These are phyloP conservation scores for Agarophyton chilense DNA, from an alignment of 23 red algal species.

Conservation along the genomic window DNA sequence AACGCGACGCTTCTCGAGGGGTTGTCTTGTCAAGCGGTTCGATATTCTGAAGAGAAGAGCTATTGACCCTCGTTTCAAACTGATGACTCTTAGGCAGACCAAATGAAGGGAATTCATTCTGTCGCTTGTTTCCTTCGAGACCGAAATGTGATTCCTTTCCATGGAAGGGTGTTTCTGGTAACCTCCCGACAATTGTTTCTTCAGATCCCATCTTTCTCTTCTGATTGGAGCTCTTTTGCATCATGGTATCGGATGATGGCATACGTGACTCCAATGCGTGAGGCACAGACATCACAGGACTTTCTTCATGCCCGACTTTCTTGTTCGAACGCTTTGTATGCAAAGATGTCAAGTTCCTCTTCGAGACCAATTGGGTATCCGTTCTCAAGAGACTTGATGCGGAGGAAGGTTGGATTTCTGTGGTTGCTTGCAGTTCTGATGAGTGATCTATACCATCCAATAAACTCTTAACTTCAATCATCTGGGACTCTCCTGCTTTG, in stretches of 20 bases:
- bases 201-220: not conserved
- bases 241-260: not conserved
- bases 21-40: not conserved
- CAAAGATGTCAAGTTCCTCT: not conserved
- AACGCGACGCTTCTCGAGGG: not conserved
- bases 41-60: not conserved
- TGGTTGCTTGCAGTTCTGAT: not conserved
- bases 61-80: not conserved
- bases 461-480: not conserved
- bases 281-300: not conserved
- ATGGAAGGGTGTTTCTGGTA: not conserved
- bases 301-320: not conserved
- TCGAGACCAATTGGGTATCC: not conserved
- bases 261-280: not conserved
- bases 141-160: not conserved
- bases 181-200: not conserved
- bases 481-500: slow-evolving; percentile 16
- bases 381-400: not conserved
- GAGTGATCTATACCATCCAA: not conserved
- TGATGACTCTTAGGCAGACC: not conserved
- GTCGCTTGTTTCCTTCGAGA: not conserved
- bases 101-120: not conserved
- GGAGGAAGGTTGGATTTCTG: not conserved
- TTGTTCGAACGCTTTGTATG: not conserved
- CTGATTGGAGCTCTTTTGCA: not conserved